These are phyloP conservation scores for Mycena crocata DNA, from an alignment of 768 basidiomycete species.

Conservation along the genomic window DNA sequence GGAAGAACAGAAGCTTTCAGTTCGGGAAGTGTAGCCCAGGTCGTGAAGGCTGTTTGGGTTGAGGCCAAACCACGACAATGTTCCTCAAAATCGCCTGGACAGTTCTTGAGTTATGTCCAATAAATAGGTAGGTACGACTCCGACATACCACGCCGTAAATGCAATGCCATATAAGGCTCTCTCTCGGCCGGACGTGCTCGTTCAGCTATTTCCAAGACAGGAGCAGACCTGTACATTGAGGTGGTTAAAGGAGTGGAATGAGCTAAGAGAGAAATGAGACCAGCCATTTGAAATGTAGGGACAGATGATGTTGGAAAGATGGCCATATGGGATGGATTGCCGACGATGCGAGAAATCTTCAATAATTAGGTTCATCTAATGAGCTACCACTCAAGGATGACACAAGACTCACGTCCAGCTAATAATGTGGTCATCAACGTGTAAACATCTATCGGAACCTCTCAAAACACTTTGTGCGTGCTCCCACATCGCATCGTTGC, in stretches of 20 bases:
- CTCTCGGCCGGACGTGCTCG: constrained; percentile 47
- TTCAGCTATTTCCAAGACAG: constrained; percentile 42
- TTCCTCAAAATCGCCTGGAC: constrained; percentile 55
- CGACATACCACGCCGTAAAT: constrained; percentile 54
- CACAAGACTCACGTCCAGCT: constrained; percentile 52
- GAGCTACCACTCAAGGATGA: neutral
- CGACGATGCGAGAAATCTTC: constrained; percentile 54
- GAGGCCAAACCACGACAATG: constrained; percentile 54
- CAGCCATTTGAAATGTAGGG: constrained; percentile 57
- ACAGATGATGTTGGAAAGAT: constrained; percentile 51
- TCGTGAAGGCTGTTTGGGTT: constrained; percentile 53
- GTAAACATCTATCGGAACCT: constrained; percentile 51
- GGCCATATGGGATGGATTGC: constrained; percentile 56
- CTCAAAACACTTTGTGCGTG: constrained; percentile 47
- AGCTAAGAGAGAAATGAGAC: constrained; percentile 35
- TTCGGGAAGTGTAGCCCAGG: constrained; percentile 59
- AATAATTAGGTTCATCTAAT: neutral
- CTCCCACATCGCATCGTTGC: constrained; percentile 50
- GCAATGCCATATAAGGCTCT: constrained; percentile 59
- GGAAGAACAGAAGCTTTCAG: constrained; percentile 45
- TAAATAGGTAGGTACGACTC: neutral
- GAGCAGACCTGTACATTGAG: constrained; percentile 24
- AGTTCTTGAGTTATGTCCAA: neutral
- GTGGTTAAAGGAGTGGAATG: neutral
- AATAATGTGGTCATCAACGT: constrained; percentile 58